Base-by-base conservation (phyloP, 163 green algal species). In the Scenedesmus sp. region DNA sequence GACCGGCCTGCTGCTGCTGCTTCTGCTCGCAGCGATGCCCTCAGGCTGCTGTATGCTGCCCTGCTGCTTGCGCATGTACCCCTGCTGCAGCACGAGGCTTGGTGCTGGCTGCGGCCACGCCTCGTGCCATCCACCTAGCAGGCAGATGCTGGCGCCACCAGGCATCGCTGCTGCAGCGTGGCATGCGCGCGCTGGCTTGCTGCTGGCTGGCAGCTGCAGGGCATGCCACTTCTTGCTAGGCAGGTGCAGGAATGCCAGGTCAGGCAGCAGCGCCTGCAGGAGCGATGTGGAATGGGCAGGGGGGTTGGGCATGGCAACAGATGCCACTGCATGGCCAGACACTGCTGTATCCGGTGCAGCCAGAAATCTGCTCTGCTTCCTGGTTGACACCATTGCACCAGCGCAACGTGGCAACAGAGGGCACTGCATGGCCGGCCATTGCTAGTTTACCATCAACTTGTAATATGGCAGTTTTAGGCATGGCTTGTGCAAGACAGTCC, bases 61-160 rank as follows among this genome's bases (percentile, higher is more conserved):
- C 34, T 89, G 26, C 13, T 62, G 60, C n/a, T 57, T 88, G 56
- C 83, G 57, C 18, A 88, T 57, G 26, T 89, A 89, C 84, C 81
- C 74, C 60, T 67, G 73, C 60, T 82, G 84, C 62, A 89, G 84
- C 10, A 79, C n/a, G 3, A 89, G n/a, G 4, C 84, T 67, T 20
- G 60, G 60, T 34, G 84, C 84, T 34, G 84, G 84, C 23, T 67
- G 15, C 5, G 84, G 84, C 84, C 84, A 89, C 6, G 26, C 26
- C 26, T 89, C 84, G 81, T 89, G 84, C 84, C 84, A 89, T 18
- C 84, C 84, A 16, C 84, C 84, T 20, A 89, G 73, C 12, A 89
- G 60, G 13, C 52, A 81, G 76, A 84, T 84, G 76, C 76, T 57
- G 12, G 9, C 9, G 34, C 76, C 10, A 9, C 76, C 76, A 59